Base-by-base conservation (phyloP, 2,329 filamentous ascomycete species). In the Berkeleyomyces rouxiae region DNA sequence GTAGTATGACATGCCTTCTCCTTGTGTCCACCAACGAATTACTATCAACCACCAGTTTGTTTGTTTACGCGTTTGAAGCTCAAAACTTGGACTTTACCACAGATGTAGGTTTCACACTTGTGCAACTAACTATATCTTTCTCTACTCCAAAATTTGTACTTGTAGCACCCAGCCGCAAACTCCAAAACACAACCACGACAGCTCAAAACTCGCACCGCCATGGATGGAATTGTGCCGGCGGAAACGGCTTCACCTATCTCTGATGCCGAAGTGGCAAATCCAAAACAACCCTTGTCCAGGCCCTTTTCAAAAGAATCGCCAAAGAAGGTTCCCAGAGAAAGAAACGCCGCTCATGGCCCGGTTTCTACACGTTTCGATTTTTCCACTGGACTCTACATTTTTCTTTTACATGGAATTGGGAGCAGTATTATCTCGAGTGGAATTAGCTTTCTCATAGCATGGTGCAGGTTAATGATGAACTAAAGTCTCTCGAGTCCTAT, bases 371-470 rank as follows among this genome's bases (percentile, higher is more conserved):
- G 2, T 66, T 64, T 0, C 74, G 76, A 63, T 78, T 80, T 65
- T 64, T 75, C 23, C 74, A 39, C 40, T 4, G 43, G 3, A 23
- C 10, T 79, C 63, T 81, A 81, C 68, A 71, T 81, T 11, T 75
- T 79, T 55, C 67, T 75, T 1, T 67, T 78, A 2, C 74, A 79
- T 63, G 78, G 77, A 3, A 36, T 81, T 42, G 75, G 75, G 11
- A 76, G 76, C 7, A 73, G 75, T 65, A 58, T 76, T n/a, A 53
- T 81, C 2, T 78, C 77, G 0, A 79, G 74, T 0, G 77, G 71
- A 31, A 76, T 81, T 65, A 81, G 81, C 70, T 79, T 80, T 68
- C 75, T 73, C 53, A 73, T 80, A 63, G 78, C 77, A 13, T 80
- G 79, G 65, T 75, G 78, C 79, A 67, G 63, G 70, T 68, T 23